Evolutionary conservation across 106 monocot genomes (phyloP).

Genomic region (Cymbidium sinense): DNA sequence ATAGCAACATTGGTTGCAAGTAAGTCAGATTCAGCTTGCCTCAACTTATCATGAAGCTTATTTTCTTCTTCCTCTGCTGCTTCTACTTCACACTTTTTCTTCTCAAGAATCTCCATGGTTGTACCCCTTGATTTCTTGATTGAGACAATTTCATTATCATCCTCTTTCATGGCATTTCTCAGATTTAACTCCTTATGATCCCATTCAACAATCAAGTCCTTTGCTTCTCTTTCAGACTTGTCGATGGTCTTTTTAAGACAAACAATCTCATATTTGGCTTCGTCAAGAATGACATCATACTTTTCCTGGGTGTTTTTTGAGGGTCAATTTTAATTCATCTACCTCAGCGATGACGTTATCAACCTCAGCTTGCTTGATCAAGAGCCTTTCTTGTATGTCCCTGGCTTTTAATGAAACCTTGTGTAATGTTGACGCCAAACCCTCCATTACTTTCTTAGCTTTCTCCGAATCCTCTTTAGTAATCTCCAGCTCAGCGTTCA

Average conservation of each 20-base stretch:
- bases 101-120: slow-evolving; percentile 18
- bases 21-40: slow-evolving; percentile 17
- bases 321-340: slow-evolving; percentile 27
- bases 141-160: slow-evolving; percentile 39
- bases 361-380: slow-evolving; percentile 36
- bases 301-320: slow-evolving; percentile 43
- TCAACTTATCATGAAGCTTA: slow-evolving; percentile 14
- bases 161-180: slow-evolving; percentile 22
- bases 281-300: slow-evolving; percentile 32
- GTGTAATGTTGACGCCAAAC: slow-evolving; percentile 47
- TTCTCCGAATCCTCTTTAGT: slow-evolving; percentile 33
- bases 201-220: slow-evolving; percentile 28
- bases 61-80: slow-evolving; percentile 22
- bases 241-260: slow-evolving; percentile 32
- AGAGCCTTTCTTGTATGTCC: slow-evolving; percentile 42
- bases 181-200: slow-evolving; percentile 47
- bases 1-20: slow-evolving; percentile 13
- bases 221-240: slow-evolving; percentile 35
- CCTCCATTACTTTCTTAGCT: slow-evolving; percentile 49
- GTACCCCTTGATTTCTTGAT: slow-evolving; percentile 29
- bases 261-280: slow-evolving; percentile 52
- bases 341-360: slow-evolving; percentile 25
- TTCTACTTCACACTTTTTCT: slow-evolving; percentile 21
- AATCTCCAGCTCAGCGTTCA: slow-evolving; percentile 24
- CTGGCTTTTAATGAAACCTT: slow-evolving; percentile 44